Percentiles rank a stretch among this genome's conserved stretches.
Evolutionary conservation across 768 basidiomycete species (phyloP).

Genomic region (Termitomyces sp.): DNA sequence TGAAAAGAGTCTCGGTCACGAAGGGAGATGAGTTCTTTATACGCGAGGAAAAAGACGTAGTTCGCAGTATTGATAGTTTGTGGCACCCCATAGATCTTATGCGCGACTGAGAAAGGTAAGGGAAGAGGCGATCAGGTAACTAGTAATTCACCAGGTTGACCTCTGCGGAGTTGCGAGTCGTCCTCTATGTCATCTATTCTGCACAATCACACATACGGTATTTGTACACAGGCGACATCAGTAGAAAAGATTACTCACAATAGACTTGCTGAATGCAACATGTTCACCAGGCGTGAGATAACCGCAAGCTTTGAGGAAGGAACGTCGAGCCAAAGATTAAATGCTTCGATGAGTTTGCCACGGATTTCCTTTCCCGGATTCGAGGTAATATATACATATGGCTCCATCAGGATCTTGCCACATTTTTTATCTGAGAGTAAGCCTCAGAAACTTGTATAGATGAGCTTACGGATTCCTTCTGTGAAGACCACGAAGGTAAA

Average conservation of each 20-base stretch:
- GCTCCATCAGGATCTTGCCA: constrained; percentile 51
- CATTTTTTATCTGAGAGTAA: not conserved
- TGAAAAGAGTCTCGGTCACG: constrained; percentile 23
- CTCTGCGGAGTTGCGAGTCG: constrained; percentile 80
- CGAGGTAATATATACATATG: constrained; percentile 77
- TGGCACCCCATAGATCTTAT: constrained; percentile 94
- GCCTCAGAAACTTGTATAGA: not conserved
- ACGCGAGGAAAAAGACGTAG: constrained; percentile 94
- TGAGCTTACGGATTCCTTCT: not conserved
- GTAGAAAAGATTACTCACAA: constrained; percentile 45
- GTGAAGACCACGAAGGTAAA: not conserved
- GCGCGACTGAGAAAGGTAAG: constrained; percentile 52
- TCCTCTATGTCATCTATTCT: constrained; percentile 97
- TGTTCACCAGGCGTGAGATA: constrained; percentile 81
- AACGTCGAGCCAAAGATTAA: constrained; percentile 89
- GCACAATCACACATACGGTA: not conserved
- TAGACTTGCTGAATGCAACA: constrained; percentile 92
- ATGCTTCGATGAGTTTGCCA: constrained; percentile 81
- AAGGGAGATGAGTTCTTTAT: constrained; percentile 72
- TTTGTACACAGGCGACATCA: not conserved
- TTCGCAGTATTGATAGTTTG: constrained; percentile 98
- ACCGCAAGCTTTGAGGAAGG: constrained; percentile 63
- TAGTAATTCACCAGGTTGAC: constrained; percentile 59
- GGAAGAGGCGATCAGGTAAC: not conserved
- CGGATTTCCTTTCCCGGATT: constrained; percentile 94